A percentile compares a stretch with the other conserved stretches of the same genome.
These are phyloP conservation scores for Agaricales sp. DNA, from an alignment of 1,284 basidiomycete genomes.

Conservation along the genomic window DNA sequence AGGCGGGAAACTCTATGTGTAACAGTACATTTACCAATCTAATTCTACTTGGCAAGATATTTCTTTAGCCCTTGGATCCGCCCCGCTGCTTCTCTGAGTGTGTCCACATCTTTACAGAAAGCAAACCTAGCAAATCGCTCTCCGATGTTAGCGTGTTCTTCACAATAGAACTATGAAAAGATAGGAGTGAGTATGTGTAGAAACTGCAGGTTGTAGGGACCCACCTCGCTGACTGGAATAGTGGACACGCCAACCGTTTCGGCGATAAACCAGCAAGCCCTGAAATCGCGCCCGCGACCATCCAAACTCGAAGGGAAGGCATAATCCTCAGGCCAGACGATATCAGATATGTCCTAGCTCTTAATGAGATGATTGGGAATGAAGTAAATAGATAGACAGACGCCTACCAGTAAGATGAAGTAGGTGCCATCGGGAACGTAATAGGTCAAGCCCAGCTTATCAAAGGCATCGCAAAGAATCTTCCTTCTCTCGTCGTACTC, in stretches of 20 bases:
- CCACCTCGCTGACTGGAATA: conserved; percentile 89
- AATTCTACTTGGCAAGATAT: conserved; percentile 30
- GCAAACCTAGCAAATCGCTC: conserved; percentile 83
- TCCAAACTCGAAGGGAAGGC: conserved; percentile 69
- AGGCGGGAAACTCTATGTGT: not conserved
- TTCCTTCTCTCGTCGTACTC: conserved; percentile 81
- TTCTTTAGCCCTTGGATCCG: conserved; percentile 67
- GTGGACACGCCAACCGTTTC: conserved; percentile 82
- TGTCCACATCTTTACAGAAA: conserved; percentile 89
- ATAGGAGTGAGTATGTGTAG: not conserved
- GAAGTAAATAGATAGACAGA: not conserved
- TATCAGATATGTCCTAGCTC: conserved; percentile 65
- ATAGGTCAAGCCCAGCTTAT: conserved; percentile 80
- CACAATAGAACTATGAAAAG: conserved; percentile 71
- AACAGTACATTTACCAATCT: not conserved
- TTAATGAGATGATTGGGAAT: conserved; percentile 6
- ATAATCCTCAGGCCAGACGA: conserved; percentile 80
- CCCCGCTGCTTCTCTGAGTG: conserved; percentile 68
- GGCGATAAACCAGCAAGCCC: conserved; percentile 87
- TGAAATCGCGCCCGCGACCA: conserved; percentile 86
- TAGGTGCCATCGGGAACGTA: conserved; percentile 84
- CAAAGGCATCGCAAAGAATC: conserved; percentile 70
- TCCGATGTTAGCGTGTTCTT: conserved; percentile 76
- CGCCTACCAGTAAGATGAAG: conserved; percentile 74
- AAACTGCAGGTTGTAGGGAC: conserved; percentile 13